Base-by-base conservation (phyloP, 2,329 filamentous ascomycete species). In the Calonectria fujianensis region DNA sequence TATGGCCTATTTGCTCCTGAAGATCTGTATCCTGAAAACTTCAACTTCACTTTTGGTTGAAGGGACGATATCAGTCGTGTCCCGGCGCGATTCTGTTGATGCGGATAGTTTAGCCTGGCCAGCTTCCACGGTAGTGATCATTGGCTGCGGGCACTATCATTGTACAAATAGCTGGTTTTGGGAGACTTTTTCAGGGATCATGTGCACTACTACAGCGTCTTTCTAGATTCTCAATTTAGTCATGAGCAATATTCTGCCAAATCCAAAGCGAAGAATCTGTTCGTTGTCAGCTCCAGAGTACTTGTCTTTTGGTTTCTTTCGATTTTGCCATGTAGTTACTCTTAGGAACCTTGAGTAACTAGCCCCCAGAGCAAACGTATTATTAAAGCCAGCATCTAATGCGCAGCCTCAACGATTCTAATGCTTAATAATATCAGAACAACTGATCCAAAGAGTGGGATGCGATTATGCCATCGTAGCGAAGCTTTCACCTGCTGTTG, bases 1-100 rank as follows among this genome's bases (percentile, higher is more conserved):
- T 61, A 61, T 16, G 57, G 57, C 4, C n/a, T 35, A 41, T 61
- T 61, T 29, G 35, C 35, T n/a, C 57, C 57, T 18, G 57, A 61
- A 10, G 24, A 24, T 35, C 35, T 61, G 7, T 61, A 4, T 39
- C 35, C 57, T 11, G 57, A 61, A n/a, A 41, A 61, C 4, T 61
- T 61, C 13, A 27, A 61, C 57, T 61, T 61, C 14, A 61, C 57
- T 20, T 61, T 61, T 24, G 37, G 35, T 18, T 61, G 6, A 41
- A 54, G 2, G 16, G 18, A n/a, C 2, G 32, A 7, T 18, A 45
- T 45, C 4, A 18, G 6, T 10, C 18, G 41, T 45, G 41, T 18
- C 18, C 7, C 18, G 16, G 14, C 4, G 16, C 39, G 6, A 41
- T 41, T 41, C 0, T 45, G 24, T 45, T n/a, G 41, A 8, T 10